Conservation (phyloP, 2,329 filamentous ascomycete genomes). For the Cercospora janseana region DNA sequence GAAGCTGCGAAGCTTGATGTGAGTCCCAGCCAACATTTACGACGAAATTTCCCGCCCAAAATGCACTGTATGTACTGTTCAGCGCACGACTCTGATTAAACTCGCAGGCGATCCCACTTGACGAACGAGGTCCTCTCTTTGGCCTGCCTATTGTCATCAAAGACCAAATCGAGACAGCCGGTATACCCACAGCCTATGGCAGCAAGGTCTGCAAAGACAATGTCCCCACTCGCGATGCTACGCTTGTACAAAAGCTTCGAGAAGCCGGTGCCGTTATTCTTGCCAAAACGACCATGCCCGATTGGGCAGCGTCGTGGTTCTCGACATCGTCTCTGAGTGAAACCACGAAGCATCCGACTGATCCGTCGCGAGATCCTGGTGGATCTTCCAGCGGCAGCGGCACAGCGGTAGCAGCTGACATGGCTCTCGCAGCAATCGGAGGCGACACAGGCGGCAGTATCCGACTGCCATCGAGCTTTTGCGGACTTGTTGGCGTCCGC, state of each 20-base stretch:
- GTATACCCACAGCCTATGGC: slow-evolving; percentile 27
- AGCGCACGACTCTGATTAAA: not conserved
- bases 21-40: too few species aligned
- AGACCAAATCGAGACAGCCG: slow-evolving; percentile 30
- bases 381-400: slow-evolving; percentile 33
- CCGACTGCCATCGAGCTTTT: slow-evolving; percentile 29
- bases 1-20: slow-evolving; percentile 26
- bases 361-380: slow-evolving; percentile 31
- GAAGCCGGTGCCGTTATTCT: slow-evolving; percentile 30
- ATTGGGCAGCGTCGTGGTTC: slow-evolving; percentile 28
- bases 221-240: slow-evolving; percentile 25
- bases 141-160: slow-evolving; percentile 31
- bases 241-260: slow-evolving; percentile 23
- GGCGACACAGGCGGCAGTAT: slow-evolving; percentile 34
- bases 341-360: slow-evolving; percentile 29
- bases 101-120: slow-evolving; percentile 12
- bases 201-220: slow-evolving; percentile 25
- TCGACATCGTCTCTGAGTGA: slow-evolving; percentile 28
- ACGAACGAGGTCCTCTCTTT: slow-evolving; percentile 24
- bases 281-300: slow-evolving; percentile 28
- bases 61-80: not conserved
- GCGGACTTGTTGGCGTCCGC: slow-evolving; percentile 31
- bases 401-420: slow-evolving; percentile 31
- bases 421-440: slow-evolving; percentile 32
- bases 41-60: too few species aligned